Evolutionary conservation across 2,329 filamentous ascomycete genomes (phyloP).

Genomic region (Ceratocystis cubensis): DNA sequence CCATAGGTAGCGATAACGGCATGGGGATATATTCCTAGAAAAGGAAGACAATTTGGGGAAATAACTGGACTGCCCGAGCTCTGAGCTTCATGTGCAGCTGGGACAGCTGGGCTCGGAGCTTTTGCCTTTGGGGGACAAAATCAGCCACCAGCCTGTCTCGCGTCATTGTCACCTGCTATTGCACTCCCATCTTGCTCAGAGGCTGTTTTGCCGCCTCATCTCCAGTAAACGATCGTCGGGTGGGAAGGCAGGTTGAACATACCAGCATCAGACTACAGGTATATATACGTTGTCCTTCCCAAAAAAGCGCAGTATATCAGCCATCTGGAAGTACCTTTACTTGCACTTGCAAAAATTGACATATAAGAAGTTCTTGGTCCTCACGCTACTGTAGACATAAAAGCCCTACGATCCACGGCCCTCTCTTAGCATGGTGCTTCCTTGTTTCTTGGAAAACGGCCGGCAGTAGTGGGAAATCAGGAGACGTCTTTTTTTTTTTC

Average conservation of each 20-base stretch:
- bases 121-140: neutral
- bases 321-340: too few species aligned
- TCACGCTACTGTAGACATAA: too few species aligned
- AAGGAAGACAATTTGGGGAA: neutral
- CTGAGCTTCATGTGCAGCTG: neutral
- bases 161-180: neutral
- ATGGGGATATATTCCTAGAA: neutral
- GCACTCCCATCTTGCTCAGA: neutral
- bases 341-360: too few species aligned
- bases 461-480: neutral
- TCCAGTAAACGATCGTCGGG: neutral
- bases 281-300: neutral
- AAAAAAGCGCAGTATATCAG: neutral
- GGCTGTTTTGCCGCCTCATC: neutral
- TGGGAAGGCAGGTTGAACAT: neutral
- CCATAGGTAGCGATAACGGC: neutral
- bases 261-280: neutral
- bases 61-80: neutral
- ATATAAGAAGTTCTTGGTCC: too few species aligned
- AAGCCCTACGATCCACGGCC: neutral
- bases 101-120: neutral
- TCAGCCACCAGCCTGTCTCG: too few species aligned
- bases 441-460: neutral
- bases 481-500: neutral
- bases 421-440: neutral